Percentiles rank a stretch among this genome's conserved stretches.
Evolutionary conservation across 345 rosid genomes (phyloP).

Genomic region (Chamaenerion angustifolium): DNA sequence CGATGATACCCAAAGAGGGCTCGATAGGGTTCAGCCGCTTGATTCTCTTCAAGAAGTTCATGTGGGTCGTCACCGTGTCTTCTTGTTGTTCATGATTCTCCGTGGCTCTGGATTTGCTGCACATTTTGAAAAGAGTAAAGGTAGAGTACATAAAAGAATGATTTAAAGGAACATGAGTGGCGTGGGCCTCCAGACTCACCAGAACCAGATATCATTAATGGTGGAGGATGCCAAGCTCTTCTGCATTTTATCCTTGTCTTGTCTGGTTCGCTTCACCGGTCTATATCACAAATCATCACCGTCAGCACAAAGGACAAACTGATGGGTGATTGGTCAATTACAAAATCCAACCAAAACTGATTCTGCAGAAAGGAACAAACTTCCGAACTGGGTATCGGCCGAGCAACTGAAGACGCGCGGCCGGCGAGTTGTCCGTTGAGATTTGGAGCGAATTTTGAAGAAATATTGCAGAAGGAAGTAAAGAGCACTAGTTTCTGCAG

Average conservation of each 20-base stretch:
- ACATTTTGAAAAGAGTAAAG: slow-evolving; percentile 3
- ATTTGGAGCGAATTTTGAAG: too few species aligned
- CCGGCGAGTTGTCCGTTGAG: too few species aligned
- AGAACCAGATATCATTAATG: slow-evolving; percentile 1
- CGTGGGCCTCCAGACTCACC: background rate
- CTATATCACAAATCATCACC: background rate
- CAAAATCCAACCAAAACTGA: too few species aligned
- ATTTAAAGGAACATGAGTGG: background rate
- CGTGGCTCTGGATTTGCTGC: slow-evolving; percentile 2
- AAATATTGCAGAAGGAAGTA: too few species aligned
- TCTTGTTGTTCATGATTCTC: background rate
- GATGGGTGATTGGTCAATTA: too few species aligned
- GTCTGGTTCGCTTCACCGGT: background rate
- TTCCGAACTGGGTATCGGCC: too few species aligned
- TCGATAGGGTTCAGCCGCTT: slow-evolving; percentile 34
- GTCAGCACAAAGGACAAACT: background rate
- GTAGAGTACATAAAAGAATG: slow-evolving; percentile 1
- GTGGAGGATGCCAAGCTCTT: background rate
- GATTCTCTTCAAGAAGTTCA: slow-evolving; percentile 24
- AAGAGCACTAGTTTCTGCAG: too few species aligned
- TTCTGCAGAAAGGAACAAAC: too few species aligned
- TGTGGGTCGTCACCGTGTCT: slow-evolving; percentile 17
- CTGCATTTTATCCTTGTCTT: background rate
- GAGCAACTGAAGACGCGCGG: too few species aligned
- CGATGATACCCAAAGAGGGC: slow-evolving; percentile 28